A percentile compares a stretch with the other conserved stretches of the same genome.
Conservation (phyloP, 352 stramenopile species). For the Phytophthora hybrid region DNA sequence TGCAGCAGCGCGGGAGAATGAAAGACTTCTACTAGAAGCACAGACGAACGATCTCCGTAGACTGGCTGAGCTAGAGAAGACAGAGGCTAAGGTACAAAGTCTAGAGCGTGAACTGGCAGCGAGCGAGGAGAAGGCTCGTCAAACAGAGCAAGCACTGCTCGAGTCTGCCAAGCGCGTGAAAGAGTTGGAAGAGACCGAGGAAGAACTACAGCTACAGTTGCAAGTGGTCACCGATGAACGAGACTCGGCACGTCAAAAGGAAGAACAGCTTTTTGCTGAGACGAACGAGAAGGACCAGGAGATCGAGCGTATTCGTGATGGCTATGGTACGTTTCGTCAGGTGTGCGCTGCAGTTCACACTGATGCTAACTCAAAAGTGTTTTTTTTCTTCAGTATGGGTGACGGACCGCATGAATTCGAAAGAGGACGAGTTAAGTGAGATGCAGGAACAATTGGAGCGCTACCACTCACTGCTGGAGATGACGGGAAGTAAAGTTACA, state of each 20-base stretch:
- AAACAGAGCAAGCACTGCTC: slow-evolving; percentile 52
- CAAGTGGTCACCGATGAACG: slow-evolving; percentile 88
- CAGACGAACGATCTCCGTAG: slow-evolving; percentile 80
- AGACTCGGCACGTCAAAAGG: slow-evolving; percentile 81
- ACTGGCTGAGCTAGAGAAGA: slow-evolving; percentile 73
- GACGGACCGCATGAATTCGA: slow-evolving; percentile 90
- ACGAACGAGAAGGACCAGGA: slow-evolving; percentile 90
- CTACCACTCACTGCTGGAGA: slow-evolving; percentile 81
- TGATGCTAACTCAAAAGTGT: slow-evolving; percentile 11
- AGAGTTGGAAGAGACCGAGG: slow-evolving; percentile 72
- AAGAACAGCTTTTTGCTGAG: slow-evolving; percentile 85
- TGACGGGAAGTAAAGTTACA: slow-evolving; percentile 45
- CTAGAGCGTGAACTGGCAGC: slow-evolving; percentile 55
- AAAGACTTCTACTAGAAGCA: slow-evolving; percentile 68
- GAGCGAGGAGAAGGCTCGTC: slow-evolving; percentile 31
- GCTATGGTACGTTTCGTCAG: slow-evolving; percentile 62
- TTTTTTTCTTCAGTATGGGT: slow-evolving; percentile 72
- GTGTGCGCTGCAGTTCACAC: neutral
- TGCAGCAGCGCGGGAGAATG: slow-evolving; percentile 43
- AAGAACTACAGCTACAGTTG: slow-evolving; percentile 82
- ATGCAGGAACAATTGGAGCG: slow-evolving; percentile 88
- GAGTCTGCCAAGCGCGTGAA: slow-evolving; percentile 50
- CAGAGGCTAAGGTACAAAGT: slow-evolving; percentile 67
- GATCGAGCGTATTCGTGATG: slow-evolving; percentile 88
- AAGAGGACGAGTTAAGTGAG: slow-evolving; percentile 87